Percentiles rank a stretch among this genome's conserved stretches.
Evolutionary conservation across 257 asterid genomes (phyloP).

Genomic region (Solanum lycopersicoides): DNA sequence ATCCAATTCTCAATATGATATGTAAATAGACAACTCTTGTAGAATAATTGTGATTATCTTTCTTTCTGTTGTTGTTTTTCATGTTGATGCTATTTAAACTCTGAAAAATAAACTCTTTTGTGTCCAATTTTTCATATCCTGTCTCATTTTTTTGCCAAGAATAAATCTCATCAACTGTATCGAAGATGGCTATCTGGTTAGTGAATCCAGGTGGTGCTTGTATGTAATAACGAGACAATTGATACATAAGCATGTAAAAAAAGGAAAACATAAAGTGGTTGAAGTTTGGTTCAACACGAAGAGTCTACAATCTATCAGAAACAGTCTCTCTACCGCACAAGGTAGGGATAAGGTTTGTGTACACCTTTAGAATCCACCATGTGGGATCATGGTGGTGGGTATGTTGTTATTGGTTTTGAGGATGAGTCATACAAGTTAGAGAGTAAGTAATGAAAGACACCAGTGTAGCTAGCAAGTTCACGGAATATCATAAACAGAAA

Average conservation of each 20-base stretch:
- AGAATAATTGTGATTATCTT: background rate
- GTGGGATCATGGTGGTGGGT: background rate
- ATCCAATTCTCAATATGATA: background rate
- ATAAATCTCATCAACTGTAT: background rate
- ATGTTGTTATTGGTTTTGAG: background rate
- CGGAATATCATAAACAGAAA: too few relatives aligned
- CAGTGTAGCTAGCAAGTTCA: conserved; percentile 48
- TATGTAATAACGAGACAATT: background rate
- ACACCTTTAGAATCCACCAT: background rate
- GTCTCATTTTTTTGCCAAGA: background rate
- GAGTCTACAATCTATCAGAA: background rate
- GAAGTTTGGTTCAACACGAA: background rate
- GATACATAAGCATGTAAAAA: background rate
- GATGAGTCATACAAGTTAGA: conserved; percentile 19
- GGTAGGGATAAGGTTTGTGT: background rate
- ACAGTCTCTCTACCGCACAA: background rate
- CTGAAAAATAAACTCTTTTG: background rate
- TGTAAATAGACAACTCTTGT: background rate
- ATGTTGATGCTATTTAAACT: background rate
- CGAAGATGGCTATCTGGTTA: background rate
- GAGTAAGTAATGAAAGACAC: background rate
- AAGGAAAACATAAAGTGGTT: background rate
- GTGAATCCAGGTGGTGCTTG: background rate
- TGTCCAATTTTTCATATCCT: background rate
- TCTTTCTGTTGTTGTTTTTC: background rate